Evolutionary conservation across 2,329 filamentous ascomycete species (phyloP).

Genomic region (Ophiostoma pallidulum): DNA sequence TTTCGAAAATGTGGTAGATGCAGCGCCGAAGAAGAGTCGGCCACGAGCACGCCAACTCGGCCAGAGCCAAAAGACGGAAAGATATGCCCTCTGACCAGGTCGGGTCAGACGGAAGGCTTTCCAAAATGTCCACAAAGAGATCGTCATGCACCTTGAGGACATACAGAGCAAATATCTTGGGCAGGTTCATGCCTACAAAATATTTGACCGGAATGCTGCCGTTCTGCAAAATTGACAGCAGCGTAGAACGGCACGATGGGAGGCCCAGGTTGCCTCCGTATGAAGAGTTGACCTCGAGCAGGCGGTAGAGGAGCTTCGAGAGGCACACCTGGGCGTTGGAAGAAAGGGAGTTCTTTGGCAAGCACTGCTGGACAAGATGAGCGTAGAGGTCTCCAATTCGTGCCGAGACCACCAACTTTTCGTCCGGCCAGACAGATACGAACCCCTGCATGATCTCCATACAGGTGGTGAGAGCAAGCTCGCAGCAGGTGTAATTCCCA

Average conservation of each 20-base stretch:
- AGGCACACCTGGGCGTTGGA: conserved; percentile 57
- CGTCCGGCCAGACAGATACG: conserved; percentile 52
- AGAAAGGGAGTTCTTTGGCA: conserved; percentile 62
- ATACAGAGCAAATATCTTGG: conserved; percentile 69
- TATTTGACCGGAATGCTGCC: conserved; percentile 66
- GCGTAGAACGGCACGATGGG: conserved; percentile 54
- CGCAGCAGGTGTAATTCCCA: conserved; percentile 60
- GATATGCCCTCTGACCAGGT: conserved; percentile 74
- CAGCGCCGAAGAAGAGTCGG: conserved; percentile 76
- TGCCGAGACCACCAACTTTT: conserved; percentile 50
- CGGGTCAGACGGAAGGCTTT: conserved; percentile 63
- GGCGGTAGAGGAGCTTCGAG: conserved; percentile 56
- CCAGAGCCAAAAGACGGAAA: conserved; percentile 66
- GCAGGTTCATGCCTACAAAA: conserved; percentile 58
- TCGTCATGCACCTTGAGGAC: conserved; percentile 75
- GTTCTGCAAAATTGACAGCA: conserved; percentile 62
- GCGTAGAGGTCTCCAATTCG: conserved; percentile 67
- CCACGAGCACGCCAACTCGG: conserved; percentile 71
- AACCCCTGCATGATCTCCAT: conserved; percentile 59
- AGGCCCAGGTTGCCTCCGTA: conserved; percentile 54
- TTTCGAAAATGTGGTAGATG: conserved; percentile 92
- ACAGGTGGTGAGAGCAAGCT: conserved; percentile 59
- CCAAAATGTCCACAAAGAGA: conserved; percentile 76
- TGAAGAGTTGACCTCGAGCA: conserved; percentile 57
- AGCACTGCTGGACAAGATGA: conserved; percentile 59